Evolutionary conservation across 805 yeast species (phyloP), one percentile per base, ranked within the genome.

Genomic region (Cyberlindnera maclurae): DNA sequence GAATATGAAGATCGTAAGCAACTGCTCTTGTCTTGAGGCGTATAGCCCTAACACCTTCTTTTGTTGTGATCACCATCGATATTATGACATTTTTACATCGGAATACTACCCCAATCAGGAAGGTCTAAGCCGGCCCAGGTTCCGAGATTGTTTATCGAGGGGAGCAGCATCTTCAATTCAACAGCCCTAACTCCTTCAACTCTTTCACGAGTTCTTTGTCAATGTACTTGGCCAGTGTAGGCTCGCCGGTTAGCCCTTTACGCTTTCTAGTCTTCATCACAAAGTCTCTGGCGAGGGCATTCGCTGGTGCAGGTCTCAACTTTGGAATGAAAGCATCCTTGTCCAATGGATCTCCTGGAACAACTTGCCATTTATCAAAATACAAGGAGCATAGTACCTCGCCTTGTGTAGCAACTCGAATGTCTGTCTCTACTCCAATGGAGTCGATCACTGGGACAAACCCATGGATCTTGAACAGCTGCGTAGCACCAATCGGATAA

Each of bases 271-370:
- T 87, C 58, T 94, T 93, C 62, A 86, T 63, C 24, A 87, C 80
- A 52, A 88, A 86, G 59, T 93, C 98, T 41, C 98, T 68, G 1
- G 96, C 90, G 41, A 89, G 62, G 3, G 83, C 77, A 9, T 65
- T 64, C 0, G 68, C 60, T 5, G 82, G 79, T 1, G 93, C 96
- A 0, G 96, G 85, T 48, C 77, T 77, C 55, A 90, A 66, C 31
- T 79, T 70, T 5, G 88, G 87, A 29, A 87, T 70, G 34, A 61
- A 63, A 13, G 75, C 73, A 26, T 75, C 71, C 16, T 64, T 62
- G 56, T 90, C 95, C 50, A 90, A 54, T 8, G 97, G 97, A 62
- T 90, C 87, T 0, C 98, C 98, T 2, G 96, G 95, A 1, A 85
- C 94, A 3, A 67, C 59, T 15, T 73, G 71, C 95, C 96, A 93